Base-by-base conservation (phyloP, 139 green algal species). In the Ulvella scutata region DNA sequence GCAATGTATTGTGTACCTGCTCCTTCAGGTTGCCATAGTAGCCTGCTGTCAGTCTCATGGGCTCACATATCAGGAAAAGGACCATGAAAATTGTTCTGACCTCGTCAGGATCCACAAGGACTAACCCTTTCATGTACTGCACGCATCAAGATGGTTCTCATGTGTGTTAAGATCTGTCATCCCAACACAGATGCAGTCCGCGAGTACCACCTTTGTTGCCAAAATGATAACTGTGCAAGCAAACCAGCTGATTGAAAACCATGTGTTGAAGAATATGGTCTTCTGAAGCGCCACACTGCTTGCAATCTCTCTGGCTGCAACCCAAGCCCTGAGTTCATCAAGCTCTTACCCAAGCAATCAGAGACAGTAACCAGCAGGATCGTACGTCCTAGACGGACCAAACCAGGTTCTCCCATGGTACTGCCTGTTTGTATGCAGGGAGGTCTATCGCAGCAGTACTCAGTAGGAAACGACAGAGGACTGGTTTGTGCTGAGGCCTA, bases 11-110 rank as follows among this genome's bases (percentile, higher is more conserved):
- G 62, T 21, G 62, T 43, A 78, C 74, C 34, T 78, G 33, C 44
- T 78, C 74, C 13, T 26, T 33, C 43, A 78, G 43, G 39, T 78
- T 78, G 74, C 74, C 74, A 43, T 60, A 72, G 43, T 78, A 78
- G 4, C 74, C 74, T 21, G 40, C 37, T 26, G 34, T 40, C 4
- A 78, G 23, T 43, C 74, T 40, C 33, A 72, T 29, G 28, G 74
- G 74, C 29, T 78, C 74, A 51, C 35, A 51, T 6, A 37, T 20
- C 26, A 72, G 31, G 39, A 40, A 78, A 40, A 78, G 39, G 28
- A 72, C 60, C 39, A 78, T 40, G 28, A 78, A 38, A 36, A 62
- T 62, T 17, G 74, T 78, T n/a, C 74, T 26, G 10, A 38, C 44
- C 29, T 40, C 28, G 39, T 78, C 74, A 28, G 74, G 74, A 60